These are phyloP conservation scores for Stevia rebaudiana DNA, from an alignment of 140 eudicot species.

Conservation along the genomic window DNA sequence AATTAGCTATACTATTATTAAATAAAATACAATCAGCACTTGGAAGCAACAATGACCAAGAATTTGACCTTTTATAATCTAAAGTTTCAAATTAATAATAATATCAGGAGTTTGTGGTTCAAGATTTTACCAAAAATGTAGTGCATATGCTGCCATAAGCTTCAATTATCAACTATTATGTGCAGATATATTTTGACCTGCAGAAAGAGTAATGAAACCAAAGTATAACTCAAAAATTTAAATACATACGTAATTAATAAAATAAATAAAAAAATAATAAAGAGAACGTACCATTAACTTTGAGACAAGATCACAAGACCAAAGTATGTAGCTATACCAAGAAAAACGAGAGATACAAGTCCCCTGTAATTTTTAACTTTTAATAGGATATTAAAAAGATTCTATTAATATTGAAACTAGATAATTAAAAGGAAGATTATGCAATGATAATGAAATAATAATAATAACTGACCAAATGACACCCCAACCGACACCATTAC, in stretches of 20 bases:
- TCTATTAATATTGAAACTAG: neutral
- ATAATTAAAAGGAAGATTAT: neutral
- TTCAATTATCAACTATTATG: conserved; percentile 17
- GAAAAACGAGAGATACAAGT: conserved; percentile 47
- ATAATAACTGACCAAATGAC: conserved; percentile 58
- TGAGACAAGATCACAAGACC: conserved; percentile 56
- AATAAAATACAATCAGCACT: no score
- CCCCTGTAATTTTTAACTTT: no score
- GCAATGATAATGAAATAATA: conserved; percentile 13
- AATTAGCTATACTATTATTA: no score
- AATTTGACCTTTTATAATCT: no score
- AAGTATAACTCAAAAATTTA: neutral
- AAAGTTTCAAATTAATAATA: conserved; percentile 20
- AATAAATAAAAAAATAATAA: neutral
- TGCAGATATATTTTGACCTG: conserved; percentile 16
- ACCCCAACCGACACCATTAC: conserved; percentile 92
- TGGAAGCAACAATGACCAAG: no score
- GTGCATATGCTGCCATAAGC: neutral
- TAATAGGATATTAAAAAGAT: neutral
- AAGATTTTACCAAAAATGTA: conserved; percentile 16
- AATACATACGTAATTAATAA: neutral
- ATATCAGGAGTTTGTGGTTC: conserved; percentile 20
- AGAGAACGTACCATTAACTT: conserved; percentile 23
- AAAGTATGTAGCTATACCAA: conserved; percentile 53
- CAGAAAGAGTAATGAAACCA: neutral